phyloP scores from a whole-genome alignment of 768 basidiomycete genomes.

The Nevesoporus exiguus region DNA sequence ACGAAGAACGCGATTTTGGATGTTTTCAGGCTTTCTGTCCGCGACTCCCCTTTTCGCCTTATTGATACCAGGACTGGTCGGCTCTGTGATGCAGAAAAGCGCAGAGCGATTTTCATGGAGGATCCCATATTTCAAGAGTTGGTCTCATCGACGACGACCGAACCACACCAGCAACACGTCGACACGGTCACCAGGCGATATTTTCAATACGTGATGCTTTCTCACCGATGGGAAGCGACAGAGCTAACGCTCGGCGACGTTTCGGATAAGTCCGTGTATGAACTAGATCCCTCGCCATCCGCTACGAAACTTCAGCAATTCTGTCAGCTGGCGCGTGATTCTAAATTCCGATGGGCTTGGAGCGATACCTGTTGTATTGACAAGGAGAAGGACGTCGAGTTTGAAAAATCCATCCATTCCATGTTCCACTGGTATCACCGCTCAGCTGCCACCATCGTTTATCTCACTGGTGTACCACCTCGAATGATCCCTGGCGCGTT shows the following conservation, averaged over 20 bases:
- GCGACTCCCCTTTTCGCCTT: conserved; percentile 14
- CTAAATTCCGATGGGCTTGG: conserved; percentile 21
- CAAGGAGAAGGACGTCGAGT: conserved; percentile 16
- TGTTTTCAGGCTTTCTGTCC: background rate
- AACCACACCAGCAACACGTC: conserved; percentile 5
- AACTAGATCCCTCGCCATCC: conserved; percentile 6
- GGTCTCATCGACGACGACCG: conserved; percentile 15
- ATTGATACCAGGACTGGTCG: conserved; percentile 18
- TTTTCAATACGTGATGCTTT: conserved; percentile 21
- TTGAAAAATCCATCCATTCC: conserved; percentile 16
- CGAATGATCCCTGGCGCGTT: conserved; percentile 7
- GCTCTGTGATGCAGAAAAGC: conserved; percentile 16
- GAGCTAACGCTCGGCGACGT: conserved; percentile 15
- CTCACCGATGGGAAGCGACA: conserved; percentile 19
- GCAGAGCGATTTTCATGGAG: conserved; percentile 9
- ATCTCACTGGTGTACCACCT: conserved; percentile 15
- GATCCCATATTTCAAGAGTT: conserved; percentile 13
- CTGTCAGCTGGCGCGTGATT: conserved; percentile 11
- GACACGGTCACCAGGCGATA: conserved; percentile 1
- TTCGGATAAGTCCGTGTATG: conserved; percentile 7
- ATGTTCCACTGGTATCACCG: conserved; percentile 22
- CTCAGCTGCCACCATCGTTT: conserved; percentile 19
- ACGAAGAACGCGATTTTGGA: background rate
- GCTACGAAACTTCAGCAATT: conserved; percentile 16
- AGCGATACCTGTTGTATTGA: conserved; percentile 26